Conservation (phyloP, 495 filamentous ascomycete genomes). For the Neurospora cerealis region DNA sequence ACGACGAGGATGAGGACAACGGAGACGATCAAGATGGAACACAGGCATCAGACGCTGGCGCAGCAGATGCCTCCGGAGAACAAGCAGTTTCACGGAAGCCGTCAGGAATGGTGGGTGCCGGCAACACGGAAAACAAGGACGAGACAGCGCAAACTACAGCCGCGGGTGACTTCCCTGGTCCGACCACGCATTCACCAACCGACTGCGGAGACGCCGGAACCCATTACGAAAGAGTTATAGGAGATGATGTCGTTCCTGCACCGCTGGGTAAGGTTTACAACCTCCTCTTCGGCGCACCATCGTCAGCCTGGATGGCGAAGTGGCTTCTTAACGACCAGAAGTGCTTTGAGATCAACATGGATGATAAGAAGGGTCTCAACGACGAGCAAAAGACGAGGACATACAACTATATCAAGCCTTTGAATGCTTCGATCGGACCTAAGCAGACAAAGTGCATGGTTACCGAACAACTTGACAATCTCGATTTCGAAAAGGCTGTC, state of each 20-base stretch:
- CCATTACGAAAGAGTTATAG: conserved; percentile 77
- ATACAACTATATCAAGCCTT: conserved; percentile 87
- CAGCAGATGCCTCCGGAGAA: conserved; percentile 52
- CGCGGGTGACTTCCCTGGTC: conserved; percentile 71
- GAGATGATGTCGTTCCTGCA: conserved; percentile 76
- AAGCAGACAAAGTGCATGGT: conserved; percentile 93
- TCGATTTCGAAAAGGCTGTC: conserved; percentile 82
- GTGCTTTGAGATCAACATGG: conserved; percentile 72
- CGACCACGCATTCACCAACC: conserved; percentile 71
- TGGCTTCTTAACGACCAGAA: conserved; percentile 84
- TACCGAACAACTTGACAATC: conserved; percentile 65
- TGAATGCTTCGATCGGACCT: conserved; percentile 75
- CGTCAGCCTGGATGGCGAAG: conserved; percentile 68
- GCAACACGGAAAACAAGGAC: conserved; percentile 43
- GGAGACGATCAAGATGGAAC: conserved; percentile 48
- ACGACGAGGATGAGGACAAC: conserved; percentile 68
- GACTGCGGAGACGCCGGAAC: conserved; percentile 64
- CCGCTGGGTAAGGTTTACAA: conserved; percentile 89
- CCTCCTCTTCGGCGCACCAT: conserved; percentile 73
- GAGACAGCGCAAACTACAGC: conserved; percentile 43
- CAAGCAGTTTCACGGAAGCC: conserved; percentile 53
- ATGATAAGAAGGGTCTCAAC: conserved; percentile 67
- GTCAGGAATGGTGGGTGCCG: conserved; percentile 46
- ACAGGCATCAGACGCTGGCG: conserved; percentile 49
- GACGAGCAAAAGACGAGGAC: conserved; percentile 61